phyloP scores from a whole-genome alignment of 1,284 basidiomycete species.

The Pseudozyma pruni region DNA sequence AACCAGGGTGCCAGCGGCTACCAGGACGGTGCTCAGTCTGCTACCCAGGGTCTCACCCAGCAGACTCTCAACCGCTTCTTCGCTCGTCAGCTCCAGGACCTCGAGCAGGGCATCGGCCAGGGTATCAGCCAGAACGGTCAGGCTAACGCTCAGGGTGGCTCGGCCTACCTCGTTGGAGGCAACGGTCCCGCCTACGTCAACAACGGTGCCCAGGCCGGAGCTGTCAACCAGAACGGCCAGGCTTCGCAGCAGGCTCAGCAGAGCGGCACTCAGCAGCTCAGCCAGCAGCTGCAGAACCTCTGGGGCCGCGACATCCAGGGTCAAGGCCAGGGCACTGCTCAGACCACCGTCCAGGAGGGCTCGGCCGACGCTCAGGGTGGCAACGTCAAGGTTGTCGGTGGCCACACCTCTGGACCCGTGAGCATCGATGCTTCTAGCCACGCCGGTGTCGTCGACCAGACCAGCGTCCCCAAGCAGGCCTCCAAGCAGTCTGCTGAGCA shows the following conservation, averaged over 20 bases:
- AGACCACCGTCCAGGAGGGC: slow-evolving; percentile 29
- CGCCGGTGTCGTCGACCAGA: slow-evolving; percentile 24
- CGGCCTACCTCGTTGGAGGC: slow-evolving; percentile 26
- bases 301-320: slow-evolving; percentile 30
- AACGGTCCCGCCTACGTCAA: slow-evolving; percentile 25
- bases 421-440: slow-evolving; percentile 27
- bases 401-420: slow-evolving; percentile 18
- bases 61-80: slow-evolving; percentile 27
- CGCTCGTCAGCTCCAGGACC: slow-evolving; percentile 23
- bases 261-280: slow-evolving; percentile 30
- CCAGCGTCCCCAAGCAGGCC: slow-evolving; percentile 22
- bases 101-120: slow-evolving; percentile 35
- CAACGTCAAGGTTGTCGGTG: slow-evolving; percentile 23
- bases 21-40: slow-evolving; percentile 33
- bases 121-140: slow-evolving; percentile 34
- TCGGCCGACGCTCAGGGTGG: slow-evolving; percentile 25
- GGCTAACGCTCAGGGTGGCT: slow-evolving; percentile 29
- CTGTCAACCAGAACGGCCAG: slow-evolving; percentile 27
- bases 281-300: slow-evolving; percentile 24
- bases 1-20: slow-evolving; percentile 23
- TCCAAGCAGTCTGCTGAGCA: slow-evolving; percentile 26
- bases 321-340: slow-evolving; percentile 24
- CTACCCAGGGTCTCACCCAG: slow-evolving; percentile 24
- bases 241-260: slow-evolving; percentile 34
- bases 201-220: slow-evolving; percentile 19